Percentiles rank a stretch among this genome's conserved stretches.
These are phyloP conservation scores for Neurospora terricola DNA, from an alignment of 495 filamentous ascomycete genomes.

Conservation along the genomic window DNA sequence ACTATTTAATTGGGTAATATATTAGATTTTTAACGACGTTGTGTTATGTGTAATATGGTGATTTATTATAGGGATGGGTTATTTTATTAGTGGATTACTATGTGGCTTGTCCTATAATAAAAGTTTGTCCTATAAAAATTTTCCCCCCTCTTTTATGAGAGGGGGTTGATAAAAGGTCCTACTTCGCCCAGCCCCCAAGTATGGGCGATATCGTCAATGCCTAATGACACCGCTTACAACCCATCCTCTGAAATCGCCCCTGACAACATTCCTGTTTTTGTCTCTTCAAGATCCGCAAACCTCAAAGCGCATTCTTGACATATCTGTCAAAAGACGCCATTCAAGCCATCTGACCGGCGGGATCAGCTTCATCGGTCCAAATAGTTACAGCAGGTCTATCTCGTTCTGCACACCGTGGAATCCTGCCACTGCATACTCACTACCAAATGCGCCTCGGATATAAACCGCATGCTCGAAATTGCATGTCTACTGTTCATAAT, in stretches of 20 bases:
- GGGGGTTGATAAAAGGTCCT: background rate
- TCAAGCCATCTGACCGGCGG: background rate
- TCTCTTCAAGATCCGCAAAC: background rate
- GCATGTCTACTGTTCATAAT: background rate
- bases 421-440: background rate
- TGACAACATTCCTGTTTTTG: background rate
- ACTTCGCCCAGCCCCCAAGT: no score
- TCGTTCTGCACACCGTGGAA: background rate
- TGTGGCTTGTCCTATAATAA: background rate
- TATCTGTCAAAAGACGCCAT: background rate
- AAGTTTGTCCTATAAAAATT: background rate
- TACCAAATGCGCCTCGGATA: background rate
- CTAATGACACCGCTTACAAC: background rate
- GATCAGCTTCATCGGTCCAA: background rate
- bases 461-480: background rate
- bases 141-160: background rate
- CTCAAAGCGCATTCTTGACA: background rate
- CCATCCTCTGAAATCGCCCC: background rate
- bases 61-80: background rate
- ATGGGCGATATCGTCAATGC: background rate
- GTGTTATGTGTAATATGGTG: background rate
- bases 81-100: background rate
- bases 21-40: accelerated
- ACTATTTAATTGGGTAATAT: background rate
- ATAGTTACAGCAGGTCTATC: background rate